Conservation (phyloP, 108 stramenopile species). For the Cylindrotheca fusiformis region DNA sequence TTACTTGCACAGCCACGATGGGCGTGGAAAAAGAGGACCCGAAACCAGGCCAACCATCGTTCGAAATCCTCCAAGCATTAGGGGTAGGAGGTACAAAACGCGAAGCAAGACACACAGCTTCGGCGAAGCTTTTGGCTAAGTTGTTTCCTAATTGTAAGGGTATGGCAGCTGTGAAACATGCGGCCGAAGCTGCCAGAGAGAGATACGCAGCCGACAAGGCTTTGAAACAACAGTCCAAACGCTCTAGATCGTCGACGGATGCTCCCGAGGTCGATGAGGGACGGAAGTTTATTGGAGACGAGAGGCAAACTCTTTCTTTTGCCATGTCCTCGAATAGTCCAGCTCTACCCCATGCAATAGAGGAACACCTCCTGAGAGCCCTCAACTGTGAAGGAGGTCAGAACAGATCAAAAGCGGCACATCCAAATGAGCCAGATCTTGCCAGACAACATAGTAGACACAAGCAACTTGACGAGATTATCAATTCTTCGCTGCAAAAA, state of each 20-base stretch:
- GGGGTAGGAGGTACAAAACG: slow-evolving; percentile 74
- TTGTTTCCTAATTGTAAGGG: slow-evolving; percentile 77
- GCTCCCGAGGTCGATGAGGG: neutral
- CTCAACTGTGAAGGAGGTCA: neutral
- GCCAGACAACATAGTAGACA: slow-evolving; percentile 35
- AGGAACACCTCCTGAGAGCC: slow-evolving; percentile 2
- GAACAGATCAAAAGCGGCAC: neutral
- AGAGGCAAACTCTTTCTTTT: slow-evolving; percentile 1
- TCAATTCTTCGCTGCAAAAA: slow-evolving; percentile 40
- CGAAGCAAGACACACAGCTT: slow-evolving; percentile 78
- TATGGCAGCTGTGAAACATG: slow-evolving; percentile 79
- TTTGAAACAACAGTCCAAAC: slow-evolving; percentile 36
- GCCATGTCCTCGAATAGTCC: slow-evolving; percentile 11
- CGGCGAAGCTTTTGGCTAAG: slow-evolving; percentile 71
- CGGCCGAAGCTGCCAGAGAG: slow-evolving; percentile 75
- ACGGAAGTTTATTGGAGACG: no score
- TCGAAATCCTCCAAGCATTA: slow-evolving; percentile 42
- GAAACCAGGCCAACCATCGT: neutral
- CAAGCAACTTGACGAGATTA: slow-evolving; percentile 29
- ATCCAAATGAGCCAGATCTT: neutral
- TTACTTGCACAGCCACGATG: slow-evolving; percentile 50
- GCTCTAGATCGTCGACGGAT: neutral
- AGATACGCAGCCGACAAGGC: slow-evolving; percentile 64
- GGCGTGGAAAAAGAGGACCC: slow-evolving; percentile 7
- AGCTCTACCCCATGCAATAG: slow-evolving; percentile 4